phyloP scores from a whole-genome alignment of 345 rosid genomes.

The Kernera saxatilis region DNA sequence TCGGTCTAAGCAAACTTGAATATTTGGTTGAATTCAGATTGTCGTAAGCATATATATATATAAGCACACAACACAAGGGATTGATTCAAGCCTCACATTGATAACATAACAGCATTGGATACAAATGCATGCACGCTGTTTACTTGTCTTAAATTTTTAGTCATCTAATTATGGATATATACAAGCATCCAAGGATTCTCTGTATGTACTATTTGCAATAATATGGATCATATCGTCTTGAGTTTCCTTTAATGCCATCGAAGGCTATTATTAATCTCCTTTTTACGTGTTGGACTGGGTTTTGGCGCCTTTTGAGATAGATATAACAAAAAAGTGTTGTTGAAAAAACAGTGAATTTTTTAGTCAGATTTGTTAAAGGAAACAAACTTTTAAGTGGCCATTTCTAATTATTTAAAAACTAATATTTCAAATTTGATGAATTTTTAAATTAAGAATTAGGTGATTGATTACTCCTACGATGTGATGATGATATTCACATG shows the following conservation, averaged over 20 bases:
- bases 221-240: background rate
- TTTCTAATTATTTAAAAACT: background rate
- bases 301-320: background rate
- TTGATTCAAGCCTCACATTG: background rate
- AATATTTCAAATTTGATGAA: background rate
- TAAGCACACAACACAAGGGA: background rate
- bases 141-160: background rate
- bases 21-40: background rate
- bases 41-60: background rate
- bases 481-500: background rate
- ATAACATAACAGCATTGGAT: background rate
- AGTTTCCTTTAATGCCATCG: background rate
- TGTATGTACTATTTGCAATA: background rate
- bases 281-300: background rate
- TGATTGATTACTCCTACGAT: background rate
- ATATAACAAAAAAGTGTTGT: background rate
- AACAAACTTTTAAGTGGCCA: background rate
- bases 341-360: background rate
- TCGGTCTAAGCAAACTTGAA: background rate
- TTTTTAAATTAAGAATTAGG: background rate
- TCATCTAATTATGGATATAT: background rate
- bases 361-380: background rate
- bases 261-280: background rate
- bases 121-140: conserved; percentile 11
- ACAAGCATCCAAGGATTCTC: background rate